A percentile compares a stretch with the other conserved stretches of the same genome.
These are phyloP conservation scores for Trametes villosa DNA, from an alignment of 768 basidiomycete species.

Conservation along the genomic window DNA sequence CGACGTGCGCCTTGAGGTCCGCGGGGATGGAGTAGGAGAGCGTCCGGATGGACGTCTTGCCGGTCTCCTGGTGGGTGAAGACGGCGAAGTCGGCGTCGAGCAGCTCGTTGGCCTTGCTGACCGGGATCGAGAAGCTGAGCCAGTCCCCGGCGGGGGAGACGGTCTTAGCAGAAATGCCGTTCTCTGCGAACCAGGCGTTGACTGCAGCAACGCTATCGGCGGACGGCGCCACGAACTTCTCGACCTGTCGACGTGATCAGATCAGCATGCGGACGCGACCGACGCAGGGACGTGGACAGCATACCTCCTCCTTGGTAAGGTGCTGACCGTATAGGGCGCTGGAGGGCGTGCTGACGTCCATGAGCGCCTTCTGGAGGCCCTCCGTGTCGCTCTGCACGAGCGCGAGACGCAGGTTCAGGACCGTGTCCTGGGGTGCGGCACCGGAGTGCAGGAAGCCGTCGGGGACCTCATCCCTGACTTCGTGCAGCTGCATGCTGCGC, in stretches of 20 bases:
- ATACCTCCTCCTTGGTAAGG: slow-evolving; percentile 44
- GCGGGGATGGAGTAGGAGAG: slow-evolving; percentile 43
- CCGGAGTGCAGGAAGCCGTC: slow-evolving; percentile 36
- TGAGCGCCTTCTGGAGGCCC: slow-evolving; percentile 43
- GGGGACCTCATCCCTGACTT: slow-evolving; percentile 33
- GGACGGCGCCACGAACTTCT: slow-evolving; percentile 33
- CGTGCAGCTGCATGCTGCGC: slow-evolving; percentile 37
- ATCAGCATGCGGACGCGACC: neutral
- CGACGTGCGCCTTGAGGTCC: slow-evolving; percentile 36
- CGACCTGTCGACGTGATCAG: slow-evolving; percentile 31
- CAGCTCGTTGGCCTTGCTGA: slow-evolving; percentile 41
- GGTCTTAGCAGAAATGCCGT: slow-evolving; percentile 31
- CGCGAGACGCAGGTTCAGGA: slow-evolving; percentile 44
- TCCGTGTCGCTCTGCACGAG: slow-evolving; percentile 40
- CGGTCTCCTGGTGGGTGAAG: slow-evolving; percentile 38
- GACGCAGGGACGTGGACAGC: neutral
- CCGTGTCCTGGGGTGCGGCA: slow-evolving; percentile 35
- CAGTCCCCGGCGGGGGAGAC: slow-evolving; percentile 39
- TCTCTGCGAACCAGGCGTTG: slow-evolving; percentile 32
- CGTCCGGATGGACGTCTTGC: slow-evolving; percentile 37
- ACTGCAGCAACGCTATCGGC: slow-evolving; percentile 34
- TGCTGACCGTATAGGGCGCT: slow-evolving; percentile 43
- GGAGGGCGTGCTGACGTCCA: slow-evolving; percentile 44
- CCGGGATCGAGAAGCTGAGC: slow-evolving; percentile 36
- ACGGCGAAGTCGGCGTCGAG: slow-evolving; percentile 40